These are phyloP conservation scores for Yamadazyma sp. DNA, from an alignment of 1,139 yeast species.

Conservation along the genomic window DNA sequence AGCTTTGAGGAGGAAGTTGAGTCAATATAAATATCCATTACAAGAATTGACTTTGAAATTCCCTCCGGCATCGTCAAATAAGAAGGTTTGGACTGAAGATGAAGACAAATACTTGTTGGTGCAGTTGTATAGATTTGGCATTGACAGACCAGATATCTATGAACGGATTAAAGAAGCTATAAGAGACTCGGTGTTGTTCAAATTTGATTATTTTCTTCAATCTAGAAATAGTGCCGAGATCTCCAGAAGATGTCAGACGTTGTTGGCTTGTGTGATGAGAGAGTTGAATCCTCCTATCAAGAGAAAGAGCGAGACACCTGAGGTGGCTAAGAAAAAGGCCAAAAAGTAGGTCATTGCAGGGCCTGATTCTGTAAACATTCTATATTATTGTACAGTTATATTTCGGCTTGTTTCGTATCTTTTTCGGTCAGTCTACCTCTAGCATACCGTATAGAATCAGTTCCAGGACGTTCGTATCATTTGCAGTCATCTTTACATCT, in stretches of 20 bases:
- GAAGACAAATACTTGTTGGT: conserved; percentile 72
- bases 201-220: conserved; percentile 71
- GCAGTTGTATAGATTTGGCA: conserved; percentile 63
- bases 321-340: conserved; percentile 15
- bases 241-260: conserved; percentile 65
- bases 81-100: conserved; percentile 65
- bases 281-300: conserved; percentile 42
- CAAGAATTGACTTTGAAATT: conserved; percentile 60
- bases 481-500: too few species aligned
- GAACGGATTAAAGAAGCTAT: conserved; percentile 64
- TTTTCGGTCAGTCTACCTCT: too few species aligned
- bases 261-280: conserved; percentile 62
- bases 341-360: conserved; percentile 5
- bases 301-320: conserved; percentile 17
- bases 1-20: conserved; percentile 61
- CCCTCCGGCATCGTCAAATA: conserved; percentile 59
- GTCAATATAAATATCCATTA: conserved; percentile 61
- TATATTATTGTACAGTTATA: too few species aligned
- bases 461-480: too few species aligned
- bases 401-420: too few species aligned
- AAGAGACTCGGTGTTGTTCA: conserved; percentile 59
- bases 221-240: conserved; percentile 65
- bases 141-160: conserved; percentile 63
- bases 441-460: too few species aligned
- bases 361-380: too few species aligned